Evolutionary conservation across 192 early-diverging fungal species (phyloP).

Genomic region (Backusella westeae): DNA sequence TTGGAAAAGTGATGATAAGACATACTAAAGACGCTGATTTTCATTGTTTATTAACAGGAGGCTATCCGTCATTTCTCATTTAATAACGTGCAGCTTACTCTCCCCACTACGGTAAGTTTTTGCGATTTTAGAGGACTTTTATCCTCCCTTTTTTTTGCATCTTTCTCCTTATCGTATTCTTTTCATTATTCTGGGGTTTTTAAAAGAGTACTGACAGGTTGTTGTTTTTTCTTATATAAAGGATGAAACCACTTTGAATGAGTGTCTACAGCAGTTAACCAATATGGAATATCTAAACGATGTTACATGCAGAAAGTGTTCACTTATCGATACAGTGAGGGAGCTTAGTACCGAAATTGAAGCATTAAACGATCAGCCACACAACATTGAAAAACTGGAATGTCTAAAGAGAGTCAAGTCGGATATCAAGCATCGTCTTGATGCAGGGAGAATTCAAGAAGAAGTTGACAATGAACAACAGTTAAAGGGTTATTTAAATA

Average conservation of each 20-base stretch:
- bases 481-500: not conserved
- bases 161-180: not conserved
- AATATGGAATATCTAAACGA: constrained; percentile 64
- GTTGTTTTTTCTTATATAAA: constrained; percentile 11
- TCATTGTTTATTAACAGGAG: constrained; percentile 37
- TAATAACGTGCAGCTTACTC: constrained; percentile 71
- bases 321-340: constrained; percentile 47
- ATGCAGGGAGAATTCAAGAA: constrained; percentile 22
- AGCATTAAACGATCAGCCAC: constrained; percentile 2
- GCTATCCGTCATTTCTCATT: constrained; percentile 79
- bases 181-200: not conserved
- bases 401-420: constrained; percentile 16
- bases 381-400: constrained; percentile 10
- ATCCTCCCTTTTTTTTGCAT: not conserved
- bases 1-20: not conserved
- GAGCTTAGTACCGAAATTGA: not conserved
- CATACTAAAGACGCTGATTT: not conserved
- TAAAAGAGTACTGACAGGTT: not conserved
- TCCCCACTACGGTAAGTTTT: constrained; percentile 45
- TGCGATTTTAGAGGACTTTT: not conserved
- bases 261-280: constrained; percentile 52
- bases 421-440: constrained; percentile 25
- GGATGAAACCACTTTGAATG: constrained; percentile 50
- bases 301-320: constrained; percentile 66
- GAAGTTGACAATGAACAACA: constrained; percentile 10